phyloP scores from a whole-genome alignment of 2,329 filamentous ascomycete genomes.

The Orbilia ellipsospora region DNA sequence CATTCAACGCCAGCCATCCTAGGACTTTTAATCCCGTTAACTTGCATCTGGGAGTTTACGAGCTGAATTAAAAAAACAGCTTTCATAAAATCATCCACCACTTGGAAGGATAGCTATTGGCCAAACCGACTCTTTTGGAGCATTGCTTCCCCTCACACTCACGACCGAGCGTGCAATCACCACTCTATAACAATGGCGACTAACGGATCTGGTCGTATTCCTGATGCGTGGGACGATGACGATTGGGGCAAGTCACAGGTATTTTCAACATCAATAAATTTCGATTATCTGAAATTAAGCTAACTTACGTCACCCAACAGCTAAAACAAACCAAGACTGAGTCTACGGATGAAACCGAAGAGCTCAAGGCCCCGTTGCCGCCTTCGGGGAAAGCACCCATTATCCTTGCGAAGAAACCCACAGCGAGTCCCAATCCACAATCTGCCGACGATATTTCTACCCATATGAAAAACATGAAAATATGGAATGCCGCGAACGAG shows the following conservation, averaged over 20 bases:
- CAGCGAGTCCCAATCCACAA: constrained; percentile 14
- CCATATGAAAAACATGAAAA: constrained; percentile 51
- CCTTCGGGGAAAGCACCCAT: constrained; percentile 26
- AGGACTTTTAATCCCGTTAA: not conserved
- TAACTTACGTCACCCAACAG: constrained; percentile 5
- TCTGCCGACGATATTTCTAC: constrained; percentile 39
- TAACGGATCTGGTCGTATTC: constrained; percentile 17
- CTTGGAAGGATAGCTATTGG: not conserved
- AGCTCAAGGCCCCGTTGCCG: constrained; percentile 2
- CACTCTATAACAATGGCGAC: constrained; percentile 24
- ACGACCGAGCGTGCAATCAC: not conserved
- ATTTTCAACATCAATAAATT: constrained; percentile 1
- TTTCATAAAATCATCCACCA: not conserved
- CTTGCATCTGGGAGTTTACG: not conserved
- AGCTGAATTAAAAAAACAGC: too few relatives aligned
- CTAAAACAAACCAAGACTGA: constrained; percentile 32
- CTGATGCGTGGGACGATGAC: constrained; percentile 50
- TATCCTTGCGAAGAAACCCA: constrained; percentile 42
- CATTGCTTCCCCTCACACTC: not conserved
- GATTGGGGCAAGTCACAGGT: constrained; percentile 41
- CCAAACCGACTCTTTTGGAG: not conserved
- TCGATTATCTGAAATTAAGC: not conserved
- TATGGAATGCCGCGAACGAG: constrained; percentile 53
- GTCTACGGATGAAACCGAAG: constrained; percentile 19
- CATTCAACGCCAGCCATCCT: not conserved